Base-by-base conservation (phyloP, 2,329 filamentous ascomycete genomes). In the Acephala macrosclerotiorum region DNA sequence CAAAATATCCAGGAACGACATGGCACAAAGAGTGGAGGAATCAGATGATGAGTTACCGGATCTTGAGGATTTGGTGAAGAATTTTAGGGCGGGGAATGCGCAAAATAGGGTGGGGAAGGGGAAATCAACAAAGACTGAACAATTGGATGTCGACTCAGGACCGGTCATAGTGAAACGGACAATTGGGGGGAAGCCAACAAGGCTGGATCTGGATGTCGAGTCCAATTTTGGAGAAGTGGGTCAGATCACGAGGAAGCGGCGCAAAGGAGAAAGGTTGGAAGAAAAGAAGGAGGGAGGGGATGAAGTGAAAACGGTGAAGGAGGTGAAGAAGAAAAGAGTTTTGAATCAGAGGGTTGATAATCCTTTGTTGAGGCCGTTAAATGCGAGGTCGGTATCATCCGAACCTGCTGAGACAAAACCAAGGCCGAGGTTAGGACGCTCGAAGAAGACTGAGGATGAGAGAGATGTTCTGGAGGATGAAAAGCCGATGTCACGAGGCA, bases 41-140 rank as follows among this genome's bases (percentile, higher is more conserved):
- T 72, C 63, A 38, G 71, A 71, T n/a, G 70, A 67, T 58, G 71
- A 73, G 2, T 66, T 73, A 8, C 72, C 72, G 1, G 69, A 69
- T 38, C 40, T 73, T 1, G 65, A 49, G n/a, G 60, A 64, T 14
- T 40, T 71, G 14, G 29, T 62, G 36, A 64, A 57, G 49, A 45
- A 53, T 12, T 38, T 22, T 22, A 67, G 40, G 45, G 49, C 25
- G 3, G 22, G 49, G 11, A 42, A n/a, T 18, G 20, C 20, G 47
- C 25, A 18, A 12, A 22, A 25, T 18, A 6, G 9, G 45, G 9
- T 12, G 45, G 4, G n/a, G 11, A 22, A 29, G 25, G 14, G 14
- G 18, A 49, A 11, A n/a, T 25, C 45, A 49, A 49, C n/a, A 49
- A 49, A 49, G n/a, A 3, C 20, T 7, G 22, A 42, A 18, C 14